phyloP scores from a whole-genome alignment of 441 rosid genomes.

The Hura crepitans region DNA sequence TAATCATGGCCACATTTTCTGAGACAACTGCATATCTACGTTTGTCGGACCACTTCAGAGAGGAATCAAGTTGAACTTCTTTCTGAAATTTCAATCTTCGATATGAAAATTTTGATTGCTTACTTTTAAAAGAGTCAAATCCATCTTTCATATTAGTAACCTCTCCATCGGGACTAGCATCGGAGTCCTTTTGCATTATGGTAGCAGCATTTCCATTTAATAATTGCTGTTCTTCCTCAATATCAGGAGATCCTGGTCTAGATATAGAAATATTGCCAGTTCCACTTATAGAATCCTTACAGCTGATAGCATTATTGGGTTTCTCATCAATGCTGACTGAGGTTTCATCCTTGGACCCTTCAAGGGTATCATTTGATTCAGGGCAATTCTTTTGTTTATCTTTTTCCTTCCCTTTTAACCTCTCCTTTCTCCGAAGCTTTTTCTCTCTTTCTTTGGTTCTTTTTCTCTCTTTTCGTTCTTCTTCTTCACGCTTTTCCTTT shows the following conservation, averaged over 20 bases:
- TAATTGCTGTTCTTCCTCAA: slow-evolving; percentile 36
- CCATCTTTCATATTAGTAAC: slow-evolving; percentile 46
- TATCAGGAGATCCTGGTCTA: slow-evolving; percentile 51
- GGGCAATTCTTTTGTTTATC: slow-evolving; percentile 50
- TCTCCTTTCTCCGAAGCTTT: slow-evolving; percentile 81
- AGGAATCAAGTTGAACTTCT: slow-evolving; percentile 50
- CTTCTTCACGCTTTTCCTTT: slow-evolving; percentile 93
- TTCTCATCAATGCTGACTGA: slow-evolving; percentile 44
- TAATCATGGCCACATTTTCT: slow-evolving; percentile 43
- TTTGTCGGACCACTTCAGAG: slow-evolving; percentile 60
- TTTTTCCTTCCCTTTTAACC: slow-evolving; percentile 71
- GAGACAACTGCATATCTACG: slow-evolving; percentile 42
- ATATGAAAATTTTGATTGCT: slow-evolving; percentile 49
- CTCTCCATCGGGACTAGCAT: slow-evolving; percentile 51
- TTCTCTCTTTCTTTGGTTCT: slow-evolving; percentile 79
- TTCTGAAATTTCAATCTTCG: slow-evolving; percentile 51
- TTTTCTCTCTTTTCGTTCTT: slow-evolving; percentile 81
- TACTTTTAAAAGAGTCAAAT: slow-evolving; percentile 40
- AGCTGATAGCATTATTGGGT: slow-evolving; percentile 33
- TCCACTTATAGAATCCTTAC: slow-evolving; percentile 44
- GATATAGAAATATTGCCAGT: slow-evolving; percentile 44
- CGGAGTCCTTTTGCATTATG: slow-evolving; percentile 35
- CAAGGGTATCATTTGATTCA: slow-evolving; percentile 35
- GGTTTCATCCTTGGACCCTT: slow-evolving; percentile 45
- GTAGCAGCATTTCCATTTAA: slow-evolving; percentile 32